Conservation (phyloP, 768 basidiomycete species). For the Thelephora ganbajun region DNA sequence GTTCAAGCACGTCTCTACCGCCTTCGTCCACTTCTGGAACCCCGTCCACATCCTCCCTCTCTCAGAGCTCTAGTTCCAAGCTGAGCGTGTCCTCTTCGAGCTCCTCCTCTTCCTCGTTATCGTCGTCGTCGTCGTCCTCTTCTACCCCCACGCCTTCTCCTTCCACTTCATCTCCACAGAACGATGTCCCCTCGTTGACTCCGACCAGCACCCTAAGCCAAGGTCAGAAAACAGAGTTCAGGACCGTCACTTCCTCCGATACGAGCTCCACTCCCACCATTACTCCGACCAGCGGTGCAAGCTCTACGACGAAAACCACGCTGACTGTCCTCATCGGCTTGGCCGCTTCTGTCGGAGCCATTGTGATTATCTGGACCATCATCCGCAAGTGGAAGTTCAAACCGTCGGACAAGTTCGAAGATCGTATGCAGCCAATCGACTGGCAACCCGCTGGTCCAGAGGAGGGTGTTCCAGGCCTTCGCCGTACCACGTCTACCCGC, state of each 20-base stretch:
- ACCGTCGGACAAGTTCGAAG: constrained; percentile 67
- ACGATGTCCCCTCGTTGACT: constrained; percentile 3
- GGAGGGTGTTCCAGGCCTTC: constrained; percentile 28
- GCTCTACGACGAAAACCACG: constrained; percentile 21
- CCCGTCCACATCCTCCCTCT: background rate
- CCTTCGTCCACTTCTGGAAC: constrained; percentile 2
- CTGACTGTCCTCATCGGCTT: constrained; percentile 56
- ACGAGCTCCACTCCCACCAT: constrained; percentile 17
- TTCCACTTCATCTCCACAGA: background rate
- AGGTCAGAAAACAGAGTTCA: constrained; percentile 4
- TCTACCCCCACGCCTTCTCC: background rate
- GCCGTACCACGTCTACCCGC: constrained; percentile 42
- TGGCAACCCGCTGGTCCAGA: constrained; percentile 63
- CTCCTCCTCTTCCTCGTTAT: constrained; percentile 2
- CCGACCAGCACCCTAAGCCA: constrained; percentile 5
- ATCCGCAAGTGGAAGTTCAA: constrained; percentile 89
- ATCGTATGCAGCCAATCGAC: constrained; percentile 78
- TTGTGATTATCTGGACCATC: constrained; percentile 73
- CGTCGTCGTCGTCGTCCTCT: constrained; percentile 1
- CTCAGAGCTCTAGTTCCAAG: constrained; percentile 6
- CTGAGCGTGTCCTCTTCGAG: background rate
- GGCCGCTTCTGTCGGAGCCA: constrained; percentile 51
- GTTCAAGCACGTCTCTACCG: constrained; percentile 1
- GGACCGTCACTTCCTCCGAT: constrained; percentile 10
- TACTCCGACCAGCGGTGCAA: constrained; percentile 5